These are phyloP conservation scores for Seminavis robusta DNA, from an alignment of 108 stramenopile genomes.

Conservation along the genomic window DNA sequence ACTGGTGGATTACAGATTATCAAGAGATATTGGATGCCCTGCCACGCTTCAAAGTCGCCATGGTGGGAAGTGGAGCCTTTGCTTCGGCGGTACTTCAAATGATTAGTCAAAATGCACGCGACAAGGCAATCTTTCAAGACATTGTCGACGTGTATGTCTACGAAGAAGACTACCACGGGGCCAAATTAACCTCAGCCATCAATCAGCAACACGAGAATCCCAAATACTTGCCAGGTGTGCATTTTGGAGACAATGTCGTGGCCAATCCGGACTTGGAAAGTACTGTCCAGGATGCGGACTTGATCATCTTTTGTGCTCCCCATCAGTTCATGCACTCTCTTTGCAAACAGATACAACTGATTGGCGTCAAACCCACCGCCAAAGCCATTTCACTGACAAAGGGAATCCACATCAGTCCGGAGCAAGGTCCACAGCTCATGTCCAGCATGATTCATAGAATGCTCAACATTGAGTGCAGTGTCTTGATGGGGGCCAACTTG, in stretches of 20 bases:
- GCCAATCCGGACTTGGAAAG: constrained; percentile 33
- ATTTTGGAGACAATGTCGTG: constrained; percentile 44
- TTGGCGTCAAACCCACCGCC: not conserved
- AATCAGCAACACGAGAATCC: constrained; percentile 54
- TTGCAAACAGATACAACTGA: constrained; percentile 3
- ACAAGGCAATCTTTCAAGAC: constrained; percentile 3
- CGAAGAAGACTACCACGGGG: constrained; percentile 4
- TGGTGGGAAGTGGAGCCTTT: constrained; percentile 11
- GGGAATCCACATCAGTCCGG: constrained; percentile 2
- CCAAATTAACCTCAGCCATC: constrained; percentile 44
- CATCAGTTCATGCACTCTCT: constrained; percentile 37
- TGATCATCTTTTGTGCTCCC: constrained; percentile 54
- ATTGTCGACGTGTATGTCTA: constrained; percentile 14
- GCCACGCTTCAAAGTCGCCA: constrained; percentile 8
- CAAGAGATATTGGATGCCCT: not conserved
- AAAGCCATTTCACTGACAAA: constrained; percentile 1
- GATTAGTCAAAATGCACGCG: not conserved
- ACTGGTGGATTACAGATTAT: constrained; percentile 7
- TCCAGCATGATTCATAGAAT: constrained; percentile 1
- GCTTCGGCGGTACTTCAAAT: constrained; percentile 7
- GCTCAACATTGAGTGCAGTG: constrained; percentile 35
- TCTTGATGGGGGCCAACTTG: constrained; percentile 72
- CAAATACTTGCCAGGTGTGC: constrained; percentile 51
- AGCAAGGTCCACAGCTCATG: not conserved
- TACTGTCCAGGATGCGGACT: constrained; percentile 33